Evolutionary conservation across 108 stramenopile species (phyloP), one percentile per base, ranked within the genome.

Genomic region (Nitzschia sp.): DNA sequence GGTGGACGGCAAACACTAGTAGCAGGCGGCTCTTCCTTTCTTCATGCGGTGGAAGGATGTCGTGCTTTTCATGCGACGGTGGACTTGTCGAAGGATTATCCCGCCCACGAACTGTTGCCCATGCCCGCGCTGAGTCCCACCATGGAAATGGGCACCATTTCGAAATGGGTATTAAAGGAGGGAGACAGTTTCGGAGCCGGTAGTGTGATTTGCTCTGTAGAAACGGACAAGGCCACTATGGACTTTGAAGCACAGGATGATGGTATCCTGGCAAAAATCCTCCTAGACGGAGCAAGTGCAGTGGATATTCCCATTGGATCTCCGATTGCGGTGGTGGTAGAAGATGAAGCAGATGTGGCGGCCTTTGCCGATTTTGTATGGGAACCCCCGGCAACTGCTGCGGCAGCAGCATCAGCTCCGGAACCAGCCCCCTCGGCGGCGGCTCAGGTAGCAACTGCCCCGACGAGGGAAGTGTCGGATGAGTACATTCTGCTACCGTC

Each of bases 191-290:
- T 96, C 68, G 64, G 57, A 44, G 91, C 97, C 2, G 98, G 98
- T 33, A 94, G 95, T 46, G 80, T 92, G n/a, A 46, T 99, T 41
- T 94, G 92, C 72, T 93, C 93, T 21, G 81, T 99, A 16, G 96
- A 99, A 74, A 99, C 98, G 17, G 98, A 99, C 80, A 99, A 99
- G 82, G 97, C 98, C 29, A 97, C 96, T 5, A 95, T 99, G 25
- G 91, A 96, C 46, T 99, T 96, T 80, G 98, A 98, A 66, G 88
- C 91, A 3, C 96, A 98, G 69, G 99, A 99, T 72, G 98, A 98
- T 53, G 97, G 97, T 5, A 79, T 96, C 29, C 56, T 99, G 16
- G 99, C 97, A 23, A 99, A 96, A 78, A 92, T 97, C 58, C 81
- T 99, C 53, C 85, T 83, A 17, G 68, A 72, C 27, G 89, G 78